These are phyloP conservation scores for Aspergillus quadricinctus DNA, from an alignment of 2,329 filamentous ascomycete species.

Conservation along the genomic window DNA sequence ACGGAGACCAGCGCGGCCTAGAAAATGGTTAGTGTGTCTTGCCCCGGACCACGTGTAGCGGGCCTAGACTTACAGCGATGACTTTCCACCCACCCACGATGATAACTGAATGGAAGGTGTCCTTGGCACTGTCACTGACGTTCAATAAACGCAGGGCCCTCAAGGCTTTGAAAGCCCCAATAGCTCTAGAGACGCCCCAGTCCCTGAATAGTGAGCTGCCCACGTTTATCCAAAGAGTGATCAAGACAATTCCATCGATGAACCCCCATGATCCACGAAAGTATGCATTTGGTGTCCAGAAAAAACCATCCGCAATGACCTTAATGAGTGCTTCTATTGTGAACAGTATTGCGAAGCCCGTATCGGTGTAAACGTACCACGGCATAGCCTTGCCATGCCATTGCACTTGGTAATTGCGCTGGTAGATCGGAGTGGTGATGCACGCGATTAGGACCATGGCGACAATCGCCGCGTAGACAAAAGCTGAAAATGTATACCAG, in stretches of 20 bases:
- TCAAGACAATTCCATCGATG: conserved; percentile 84
- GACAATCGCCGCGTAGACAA: conserved; percentile 90
- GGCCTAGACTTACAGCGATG: conserved; percentile 58
- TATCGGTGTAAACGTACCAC: conserved; percentile 94
- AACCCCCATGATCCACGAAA: conserved; percentile 95
- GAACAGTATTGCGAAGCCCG: conserved; percentile 85
- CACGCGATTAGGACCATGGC: conserved; percentile 97
- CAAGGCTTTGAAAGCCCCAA: conserved; percentile 95
- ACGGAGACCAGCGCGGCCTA: conserved; percentile 85
- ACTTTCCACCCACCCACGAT: conserved; percentile 94
- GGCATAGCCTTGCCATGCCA: conserved; percentile 46
- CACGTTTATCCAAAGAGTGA: conserved; percentile 95
- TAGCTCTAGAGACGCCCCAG: conserved; percentile 78
- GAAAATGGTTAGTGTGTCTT: conserved; percentile 3
- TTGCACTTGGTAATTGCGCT: conserved; percentile 72
- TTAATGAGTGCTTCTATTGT: conserved; percentile 84
- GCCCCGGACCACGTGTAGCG: background rate
- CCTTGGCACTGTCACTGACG: conserved; percentile 88
- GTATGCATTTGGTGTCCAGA: conserved; percentile 97
- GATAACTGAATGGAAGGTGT: conserved; percentile 96
- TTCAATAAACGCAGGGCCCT: conserved; percentile 88
- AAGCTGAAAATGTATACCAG: conserved; percentile 90
- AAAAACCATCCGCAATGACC: conserved; percentile 87
- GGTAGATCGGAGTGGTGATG: conserved; percentile 89
- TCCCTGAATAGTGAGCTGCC: conserved; percentile 75